These are phyloP conservation scores for Heimioporus punctisporus DNA, from an alignment of 1,284 basidiomycete genomes.

Conservation along the genomic window DNA sequence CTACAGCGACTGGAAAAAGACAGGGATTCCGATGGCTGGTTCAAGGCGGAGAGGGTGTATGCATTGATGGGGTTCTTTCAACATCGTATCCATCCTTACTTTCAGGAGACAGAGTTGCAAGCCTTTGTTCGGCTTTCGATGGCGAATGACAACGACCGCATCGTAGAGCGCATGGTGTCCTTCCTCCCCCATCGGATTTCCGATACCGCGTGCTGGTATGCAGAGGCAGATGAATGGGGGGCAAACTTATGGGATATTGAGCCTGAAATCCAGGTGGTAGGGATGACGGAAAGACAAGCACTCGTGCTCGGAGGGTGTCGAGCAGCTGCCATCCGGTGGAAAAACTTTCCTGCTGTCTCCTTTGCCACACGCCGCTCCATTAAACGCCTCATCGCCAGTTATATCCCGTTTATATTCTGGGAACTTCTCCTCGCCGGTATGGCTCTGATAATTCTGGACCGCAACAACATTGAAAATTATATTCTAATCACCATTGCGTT, in stretches of 20 bases:
- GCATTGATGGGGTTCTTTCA: background rate
- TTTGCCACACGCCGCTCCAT: slow-evolving; percentile 17
- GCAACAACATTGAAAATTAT: no score
- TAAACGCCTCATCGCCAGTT: slow-evolving; percentile 13
- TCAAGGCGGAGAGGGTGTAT: background rate
- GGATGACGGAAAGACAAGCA: slow-evolving; percentile 19
- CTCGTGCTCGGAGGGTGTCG: slow-evolving; percentile 32
- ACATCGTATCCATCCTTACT: background rate
- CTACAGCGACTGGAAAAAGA: background rate
- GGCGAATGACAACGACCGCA: background rate
- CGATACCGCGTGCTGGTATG: background rate
- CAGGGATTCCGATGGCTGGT: background rate
- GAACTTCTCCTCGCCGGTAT: background rate
- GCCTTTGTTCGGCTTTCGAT: background rate
- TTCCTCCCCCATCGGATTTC: background rate
- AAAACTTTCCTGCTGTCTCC: slow-evolving; percentile 21
- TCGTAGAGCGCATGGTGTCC: background rate
- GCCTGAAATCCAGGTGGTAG: slow-evolving; percentile 24
- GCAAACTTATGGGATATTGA: slow-evolving; percentile 30
- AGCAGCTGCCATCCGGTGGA: slow-evolving; percentile 26
- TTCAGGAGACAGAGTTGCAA: background rate
- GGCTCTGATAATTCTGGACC: no score
- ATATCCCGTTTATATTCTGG: slow-evolving; percentile 8
- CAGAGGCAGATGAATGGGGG: slow-evolving; percentile 15
- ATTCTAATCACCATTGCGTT: slow-evolving; percentile 1